These are phyloP conservation scores for Yamadazyma akitaensis DNA, from an alignment of 805 yeast genomes.

Conservation along the genomic window DNA sequence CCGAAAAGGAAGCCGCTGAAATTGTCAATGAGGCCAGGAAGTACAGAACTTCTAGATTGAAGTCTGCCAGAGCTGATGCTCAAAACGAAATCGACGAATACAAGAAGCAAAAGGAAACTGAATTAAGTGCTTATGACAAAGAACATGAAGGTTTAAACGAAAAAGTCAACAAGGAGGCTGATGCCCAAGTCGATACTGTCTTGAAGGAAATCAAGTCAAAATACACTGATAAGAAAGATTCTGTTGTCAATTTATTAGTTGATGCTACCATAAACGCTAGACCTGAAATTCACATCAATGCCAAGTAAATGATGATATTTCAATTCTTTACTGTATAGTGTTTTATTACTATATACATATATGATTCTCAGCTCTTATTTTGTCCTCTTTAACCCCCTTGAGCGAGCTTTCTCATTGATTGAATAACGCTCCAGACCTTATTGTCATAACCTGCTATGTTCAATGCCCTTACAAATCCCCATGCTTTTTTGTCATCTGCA, in stretches of 20 bases:
- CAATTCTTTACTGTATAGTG: slow-evolving; percentile 2
- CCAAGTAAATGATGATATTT: slow-evolving; percentile 21
- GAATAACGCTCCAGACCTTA: slow-evolving; percentile 61
- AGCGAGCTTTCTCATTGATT: slow-evolving; percentile 37
- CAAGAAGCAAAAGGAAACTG: slow-evolving; percentile 78
- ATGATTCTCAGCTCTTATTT: background rate
- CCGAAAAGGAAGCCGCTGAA: slow-evolving; percentile 97
- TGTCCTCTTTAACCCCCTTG: slow-evolving; percentile 22
- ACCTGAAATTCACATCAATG: slow-evolving; percentile 82
- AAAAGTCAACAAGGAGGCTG: slow-evolving; percentile 77
- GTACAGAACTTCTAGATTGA: slow-evolving; percentile 81
- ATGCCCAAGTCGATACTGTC: slow-evolving; percentile 65
- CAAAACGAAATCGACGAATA: slow-evolving; percentile 83
- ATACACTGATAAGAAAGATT: slow-evolving; percentile 57
- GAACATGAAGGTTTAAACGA: slow-evolving; percentile 75
- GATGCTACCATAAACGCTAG: slow-evolving; percentile 77
- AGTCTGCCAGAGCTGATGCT: slow-evolving; percentile 94
- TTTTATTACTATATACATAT: slow-evolving; percentile 3
- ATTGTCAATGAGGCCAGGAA: slow-evolving; percentile 91
- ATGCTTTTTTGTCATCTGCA: slow-evolving; percentile 72
- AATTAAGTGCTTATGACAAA: slow-evolving; percentile 67
- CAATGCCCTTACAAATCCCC: slow-evolving; percentile 81
- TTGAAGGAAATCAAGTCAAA: slow-evolving; percentile 63
- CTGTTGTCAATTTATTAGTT: slow-evolving; percentile 72
- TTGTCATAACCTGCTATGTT: slow-evolving; percentile 81